Percentiles rank a stretch among this genome's conserved stretches.
Evolutionary conservation across 768 basidiomycete species (phyloP).

Genomic region (Suillus discolor): DNA sequence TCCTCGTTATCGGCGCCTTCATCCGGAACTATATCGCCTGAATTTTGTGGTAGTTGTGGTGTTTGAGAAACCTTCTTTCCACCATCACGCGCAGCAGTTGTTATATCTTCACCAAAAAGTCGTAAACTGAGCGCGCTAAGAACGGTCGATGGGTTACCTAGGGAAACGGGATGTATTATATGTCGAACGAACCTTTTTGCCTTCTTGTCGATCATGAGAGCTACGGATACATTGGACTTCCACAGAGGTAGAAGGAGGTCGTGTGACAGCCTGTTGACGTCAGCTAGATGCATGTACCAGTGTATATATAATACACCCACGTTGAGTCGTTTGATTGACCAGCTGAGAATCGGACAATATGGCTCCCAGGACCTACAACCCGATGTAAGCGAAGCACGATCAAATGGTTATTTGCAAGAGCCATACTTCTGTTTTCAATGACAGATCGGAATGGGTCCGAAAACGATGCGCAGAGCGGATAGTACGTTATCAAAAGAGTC

Average conservation of each 20-base stretch:
- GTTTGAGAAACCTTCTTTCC: conserved; percentile 25
- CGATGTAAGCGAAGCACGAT: not conserved
- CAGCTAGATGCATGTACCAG: not conserved
- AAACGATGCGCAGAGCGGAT: conserved; percentile 74
- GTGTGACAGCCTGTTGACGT: conserved; percentile 59
- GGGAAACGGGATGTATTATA: not conserved
- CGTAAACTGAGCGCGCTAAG: conserved; percentile 83
- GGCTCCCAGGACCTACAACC: conserved; percentile 62
- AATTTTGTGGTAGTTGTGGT: not conserved
- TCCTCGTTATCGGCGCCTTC: conserved; percentile 7
- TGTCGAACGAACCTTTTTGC: conserved; percentile 77
- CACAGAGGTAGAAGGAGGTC: conserved; percentile 92
- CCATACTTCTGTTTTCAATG: conserved; percentile 59
- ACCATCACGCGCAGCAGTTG: conserved; percentile 46
- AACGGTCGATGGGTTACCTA: conserved; percentile 6
- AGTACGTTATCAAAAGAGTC: conserved; percentile 74
- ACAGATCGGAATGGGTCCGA: conserved; percentile 55
- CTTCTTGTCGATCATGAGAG: conserved; percentile 95
- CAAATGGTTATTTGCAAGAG: not conserved
- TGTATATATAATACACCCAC: conserved; percentile 42
- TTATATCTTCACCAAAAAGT: conserved; percentile 81
- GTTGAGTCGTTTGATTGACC: conserved; percentile 52
- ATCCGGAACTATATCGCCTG: not conserved
- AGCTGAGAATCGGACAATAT: conserved; percentile 69
- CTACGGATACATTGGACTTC: conserved; percentile 87